Evolutionary conservation across 345 rosid species (phyloP).

Genomic region (Hibiscus mutabilis): DNA sequence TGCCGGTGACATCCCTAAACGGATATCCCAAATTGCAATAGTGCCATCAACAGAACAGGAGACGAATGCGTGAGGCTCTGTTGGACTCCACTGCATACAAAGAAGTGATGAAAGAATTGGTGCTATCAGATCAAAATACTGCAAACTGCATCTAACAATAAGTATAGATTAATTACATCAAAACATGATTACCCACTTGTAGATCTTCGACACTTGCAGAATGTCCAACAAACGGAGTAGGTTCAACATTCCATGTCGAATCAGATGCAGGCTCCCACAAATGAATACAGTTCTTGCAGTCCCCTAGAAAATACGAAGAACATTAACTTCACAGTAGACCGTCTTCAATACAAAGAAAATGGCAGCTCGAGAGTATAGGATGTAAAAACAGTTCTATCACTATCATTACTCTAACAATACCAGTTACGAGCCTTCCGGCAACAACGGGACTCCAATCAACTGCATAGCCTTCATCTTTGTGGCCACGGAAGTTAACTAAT

Average conservation of each 20-base stretch:
- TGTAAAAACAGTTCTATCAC: background rate
- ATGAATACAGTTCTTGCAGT: constrained; percentile 75
- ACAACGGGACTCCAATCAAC: constrained; percentile 89
- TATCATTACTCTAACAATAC: constrained; percentile 28
- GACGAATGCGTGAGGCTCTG: constrained; percentile 70
- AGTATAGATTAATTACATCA: background rate
- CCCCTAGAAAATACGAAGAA: constrained; percentile 40
- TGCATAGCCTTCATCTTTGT: constrained; percentile 92
- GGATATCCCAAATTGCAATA: constrained; percentile 87
- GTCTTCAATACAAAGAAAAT: constrained; percentile 1
- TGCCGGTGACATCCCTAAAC: constrained; percentile 58
- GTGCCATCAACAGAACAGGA: constrained; percentile 82
- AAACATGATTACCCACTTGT: constrained; percentile 39
- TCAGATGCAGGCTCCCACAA: constrained; percentile 85
- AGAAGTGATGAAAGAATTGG: constrained; percentile 9
- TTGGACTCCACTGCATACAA: constrained; percentile 86
- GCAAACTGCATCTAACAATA: background rate
- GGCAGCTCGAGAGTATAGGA: background rate
- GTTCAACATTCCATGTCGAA: constrained; percentile 74
- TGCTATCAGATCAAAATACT: background rate
- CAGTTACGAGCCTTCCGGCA: constrained; percentile 79
- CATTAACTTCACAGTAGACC: constrained; percentile 6
- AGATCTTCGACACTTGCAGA: constrained; percentile 87
- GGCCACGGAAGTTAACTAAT: constrained; percentile 62
- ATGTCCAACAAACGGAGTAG: constrained; percentile 68